Evolutionary conservation across 306 rosid species (phyloP).

Genomic region (Castanea mollissima): DNA sequence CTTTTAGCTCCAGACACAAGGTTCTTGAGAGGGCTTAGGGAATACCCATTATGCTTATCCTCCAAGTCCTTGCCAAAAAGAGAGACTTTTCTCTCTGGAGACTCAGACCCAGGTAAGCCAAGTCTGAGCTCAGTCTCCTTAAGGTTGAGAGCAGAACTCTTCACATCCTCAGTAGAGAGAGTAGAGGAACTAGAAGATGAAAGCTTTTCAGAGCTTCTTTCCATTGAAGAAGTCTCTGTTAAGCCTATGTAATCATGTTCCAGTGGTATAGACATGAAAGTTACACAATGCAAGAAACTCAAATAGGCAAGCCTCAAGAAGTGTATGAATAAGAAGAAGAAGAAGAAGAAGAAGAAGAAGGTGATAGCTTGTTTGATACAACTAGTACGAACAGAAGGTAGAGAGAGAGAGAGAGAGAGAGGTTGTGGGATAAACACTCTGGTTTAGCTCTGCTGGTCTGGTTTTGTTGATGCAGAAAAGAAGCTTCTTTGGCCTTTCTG

Average conservation of each 20-base stretch:
- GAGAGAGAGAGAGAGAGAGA: constrained; percentile 1
- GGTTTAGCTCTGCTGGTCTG: constrained; percentile 24
- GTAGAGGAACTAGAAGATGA: constrained; percentile 45
- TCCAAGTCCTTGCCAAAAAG: constrained; percentile 68
- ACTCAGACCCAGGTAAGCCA: constrained; percentile 75
- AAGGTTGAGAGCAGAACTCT: constrained; percentile 50
- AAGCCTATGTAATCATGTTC: constrained; percentile 85
- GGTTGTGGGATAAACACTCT: constrained; percentile 1
- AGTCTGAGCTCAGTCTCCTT: constrained; percentile 94
- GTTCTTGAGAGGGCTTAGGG: constrained; percentile 40
- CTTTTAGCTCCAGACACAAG: constrained; percentile 68
- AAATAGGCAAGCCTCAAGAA: constrained; percentile 5
- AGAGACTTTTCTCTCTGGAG: constrained; percentile 70
- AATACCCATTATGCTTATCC: constrained; percentile 47
- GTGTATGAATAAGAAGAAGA: constrained; percentile 2
- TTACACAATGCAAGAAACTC: constrained; percentile 3
- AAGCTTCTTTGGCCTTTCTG: constrained; percentile 56
- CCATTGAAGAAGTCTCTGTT: constrained; percentile 59
- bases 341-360: constrained; percentile 3
- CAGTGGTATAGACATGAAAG: constrained; percentile 61
- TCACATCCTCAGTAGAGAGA: constrained; percentile 44
- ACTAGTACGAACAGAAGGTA: not conserved
- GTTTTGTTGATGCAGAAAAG: constrained; percentile 50
- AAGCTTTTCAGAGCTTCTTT: constrained; percentile 52
- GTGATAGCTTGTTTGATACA: not conserved